Percentiles rank a stretch among this genome's conserved stretches.
phyloP scores from a whole-genome alignment of 768 basidiomycete genomes.

The Daedaleopsis sinensis region DNA sequence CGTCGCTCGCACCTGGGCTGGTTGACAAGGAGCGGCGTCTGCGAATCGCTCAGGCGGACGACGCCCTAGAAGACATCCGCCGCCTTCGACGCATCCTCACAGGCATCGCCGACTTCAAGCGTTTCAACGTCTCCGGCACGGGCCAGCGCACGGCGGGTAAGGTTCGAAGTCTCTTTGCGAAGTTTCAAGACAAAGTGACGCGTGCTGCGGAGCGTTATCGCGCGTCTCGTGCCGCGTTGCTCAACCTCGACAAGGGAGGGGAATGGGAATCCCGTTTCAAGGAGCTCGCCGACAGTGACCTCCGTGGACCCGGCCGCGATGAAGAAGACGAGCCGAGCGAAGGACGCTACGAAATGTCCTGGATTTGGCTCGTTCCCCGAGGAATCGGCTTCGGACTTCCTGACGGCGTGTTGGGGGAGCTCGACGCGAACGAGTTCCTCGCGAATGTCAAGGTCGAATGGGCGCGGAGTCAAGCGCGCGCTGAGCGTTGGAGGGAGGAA shows the following conservation, averaged over 20 bases:
- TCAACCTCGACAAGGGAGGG: not conserved
- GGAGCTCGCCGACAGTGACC: not conserved
- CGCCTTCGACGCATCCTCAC: not conserved
- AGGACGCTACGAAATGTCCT: slow-evolving; percentile 8
- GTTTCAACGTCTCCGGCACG: slow-evolving; percentile 5
- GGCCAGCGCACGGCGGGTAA: not conserved
- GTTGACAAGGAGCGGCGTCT: slow-evolving; percentile 2
- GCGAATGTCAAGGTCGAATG: slow-evolving; percentile 10
- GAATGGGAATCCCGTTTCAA: not conserved
- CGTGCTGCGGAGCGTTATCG: not conserved
- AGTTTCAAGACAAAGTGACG: not conserved
- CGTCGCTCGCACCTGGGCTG: not conserved
- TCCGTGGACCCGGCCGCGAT: not conserved
- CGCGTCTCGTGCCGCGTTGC: not conserved
- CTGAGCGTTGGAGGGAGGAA: slow-evolving; percentile 40
- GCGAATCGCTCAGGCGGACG: slow-evolving; percentile 16
- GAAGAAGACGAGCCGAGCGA: slow-evolving; percentile 2
- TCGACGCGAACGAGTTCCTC: not conserved
- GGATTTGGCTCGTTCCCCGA: slow-evolving; percentile 16
- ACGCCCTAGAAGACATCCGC: slow-evolving; percentile 10
- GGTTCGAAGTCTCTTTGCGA: not conserved
- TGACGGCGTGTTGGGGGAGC: not conserved
- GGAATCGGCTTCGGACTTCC: not conserved
- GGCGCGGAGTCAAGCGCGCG: slow-evolving; percentile 31
- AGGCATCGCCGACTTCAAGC: slow-evolving; percentile 8